A percentile compares a stretch with the other conserved stretches of the same genome.
Conservation (phyloP, 768 basidiomycete genomes). For the Pleurotus cornucopiae region DNA sequence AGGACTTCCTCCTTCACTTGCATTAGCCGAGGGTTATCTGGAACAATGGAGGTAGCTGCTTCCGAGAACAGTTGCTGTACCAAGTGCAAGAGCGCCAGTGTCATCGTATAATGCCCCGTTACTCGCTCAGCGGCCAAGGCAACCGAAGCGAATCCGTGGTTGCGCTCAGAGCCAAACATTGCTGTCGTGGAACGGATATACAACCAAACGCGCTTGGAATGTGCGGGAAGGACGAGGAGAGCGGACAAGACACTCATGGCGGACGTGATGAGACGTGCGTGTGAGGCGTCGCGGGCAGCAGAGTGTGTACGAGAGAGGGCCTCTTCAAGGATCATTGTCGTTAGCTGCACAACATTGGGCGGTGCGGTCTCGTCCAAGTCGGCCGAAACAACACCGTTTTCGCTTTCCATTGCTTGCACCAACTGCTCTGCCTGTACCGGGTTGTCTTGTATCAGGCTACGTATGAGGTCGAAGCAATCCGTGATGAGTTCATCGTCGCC, state of each 20-base stretch:
- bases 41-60: conserved; percentile 52
- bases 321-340: conserved; percentile 78
- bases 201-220: conserved; percentile 84
- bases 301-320: conserved; percentile 54
- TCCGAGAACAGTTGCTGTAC: conserved; percentile 74
- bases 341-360: conserved; percentile 75
- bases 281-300: conserved; percentile 35
- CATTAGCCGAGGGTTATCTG: conserved; percentile 56
- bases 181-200: conserved; percentile 77
- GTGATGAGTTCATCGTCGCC: conserved; percentile 66
- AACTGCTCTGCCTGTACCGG: conserved; percentile 59
- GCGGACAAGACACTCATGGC: conserved; percentile 80
- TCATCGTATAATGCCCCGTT: conserved; percentile 78
- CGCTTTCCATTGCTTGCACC: conserved; percentile 62
- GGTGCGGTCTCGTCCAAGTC: conserved; percentile 49
- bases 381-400: conserved; percentile 47
- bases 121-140: conserved; percentile 69
- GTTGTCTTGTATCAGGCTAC: conserved; percentile 71
- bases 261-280: conserved; percentile 67
- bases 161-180: conserved; percentile 65
- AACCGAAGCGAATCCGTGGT: conserved; percentile 53
- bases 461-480: conserved; percentile 75
- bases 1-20: conserved; percentile 84
- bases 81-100: conserved; percentile 71
- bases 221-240: conserved; percentile 66